Percentiles rank a stretch among this genome's conserved stretches.
Evolutionary conservation across 495 filamentous ascomycete genomes (phyloP).

Genomic region (Penicillium antarcticum): DNA sequence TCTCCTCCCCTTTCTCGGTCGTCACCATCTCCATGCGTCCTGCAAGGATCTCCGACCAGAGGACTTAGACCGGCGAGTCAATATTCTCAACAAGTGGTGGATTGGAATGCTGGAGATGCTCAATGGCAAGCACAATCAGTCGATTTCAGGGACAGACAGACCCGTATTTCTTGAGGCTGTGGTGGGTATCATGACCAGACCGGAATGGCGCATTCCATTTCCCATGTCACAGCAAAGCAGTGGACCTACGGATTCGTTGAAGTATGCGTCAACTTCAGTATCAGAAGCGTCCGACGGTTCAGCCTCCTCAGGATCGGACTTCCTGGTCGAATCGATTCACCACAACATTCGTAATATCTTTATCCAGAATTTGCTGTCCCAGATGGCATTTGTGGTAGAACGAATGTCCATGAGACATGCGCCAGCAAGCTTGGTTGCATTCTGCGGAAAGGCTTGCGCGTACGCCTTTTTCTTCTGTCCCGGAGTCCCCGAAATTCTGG

Average conservation of each 20-base stretch:
- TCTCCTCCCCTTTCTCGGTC: conserved; percentile 80
- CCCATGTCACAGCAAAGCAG: conserved; percentile 37
- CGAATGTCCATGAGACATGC: conserved; percentile 86
- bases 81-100: conserved; percentile 95
- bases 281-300: conserved; percentile 39
- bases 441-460: conserved; percentile 89
- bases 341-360: conserved; percentile 95
- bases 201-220: conserved; percentile 81
- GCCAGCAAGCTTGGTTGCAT: conserved; percentile 88
- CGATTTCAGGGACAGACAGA: conserved; percentile 72
- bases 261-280: conserved; percentile 37
- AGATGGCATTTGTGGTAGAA: conserved; percentile 86
- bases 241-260: conserved; percentile 26
- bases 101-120: conserved; percentile 83
- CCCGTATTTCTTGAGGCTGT: conserved; percentile 81
- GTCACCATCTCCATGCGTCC: conserved; percentile 67
- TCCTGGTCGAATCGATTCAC: conserved; percentile 82
- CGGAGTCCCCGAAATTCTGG: conserved; percentile 80
- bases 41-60: conserved; percentile 67
- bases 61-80: conserved; percentile 79
- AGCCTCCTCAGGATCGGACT: conserved; percentile 59
- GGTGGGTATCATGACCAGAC: conserved; percentile 82
- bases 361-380: conserved; percentile 77
- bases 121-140: conserved; percentile 67
- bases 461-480: conserved; percentile 97